Conservation (phyloP, 1,284 basidiomycete species). For the Baeospora myosura region DNA sequence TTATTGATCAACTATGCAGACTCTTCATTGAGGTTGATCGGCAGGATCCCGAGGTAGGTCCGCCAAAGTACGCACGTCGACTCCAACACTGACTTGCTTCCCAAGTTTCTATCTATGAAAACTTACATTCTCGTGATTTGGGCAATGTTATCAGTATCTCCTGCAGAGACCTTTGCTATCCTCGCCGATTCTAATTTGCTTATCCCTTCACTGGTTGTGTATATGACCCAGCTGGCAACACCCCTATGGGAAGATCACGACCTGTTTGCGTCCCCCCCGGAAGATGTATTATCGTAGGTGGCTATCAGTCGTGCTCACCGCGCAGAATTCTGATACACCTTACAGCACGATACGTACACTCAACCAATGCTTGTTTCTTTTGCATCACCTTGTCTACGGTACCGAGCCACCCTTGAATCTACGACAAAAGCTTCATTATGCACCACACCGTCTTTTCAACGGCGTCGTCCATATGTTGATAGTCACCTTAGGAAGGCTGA, state of each 20-base stretch:
- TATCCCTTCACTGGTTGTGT: conserved; percentile 55
- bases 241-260: conserved; percentile 60
- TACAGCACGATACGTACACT: conserved; percentile 43
- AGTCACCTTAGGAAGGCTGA: conserved; percentile 67
- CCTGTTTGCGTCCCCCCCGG: neutral
- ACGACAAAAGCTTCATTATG: conserved; percentile 45
- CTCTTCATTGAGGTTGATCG: conserved; percentile 40
- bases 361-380: conserved; percentile 45
- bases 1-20: conserved; percentile 47
- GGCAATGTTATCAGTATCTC: conserved; percentile 44
- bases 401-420: conserved; percentile 40
- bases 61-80: neutral
- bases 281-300: neutral
- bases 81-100: conserved; percentile 13
- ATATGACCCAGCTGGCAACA: conserved; percentile 42
- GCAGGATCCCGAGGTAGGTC: conserved; percentile 37
- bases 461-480: conserved; percentile 73
- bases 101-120: conserved; percentile 37
- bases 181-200: conserved; percentile 47
- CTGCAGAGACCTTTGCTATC: conserved; percentile 40
- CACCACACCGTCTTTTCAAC: conserved; percentile 47
- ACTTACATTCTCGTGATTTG: conserved; percentile 48
- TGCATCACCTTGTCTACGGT: conserved; percentile 54
- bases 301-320: neutral
- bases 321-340: neutral